Base-by-base conservation (phyloP, 768 basidiomycete genomes). In the Brasilioporus rufonigricans region DNA sequence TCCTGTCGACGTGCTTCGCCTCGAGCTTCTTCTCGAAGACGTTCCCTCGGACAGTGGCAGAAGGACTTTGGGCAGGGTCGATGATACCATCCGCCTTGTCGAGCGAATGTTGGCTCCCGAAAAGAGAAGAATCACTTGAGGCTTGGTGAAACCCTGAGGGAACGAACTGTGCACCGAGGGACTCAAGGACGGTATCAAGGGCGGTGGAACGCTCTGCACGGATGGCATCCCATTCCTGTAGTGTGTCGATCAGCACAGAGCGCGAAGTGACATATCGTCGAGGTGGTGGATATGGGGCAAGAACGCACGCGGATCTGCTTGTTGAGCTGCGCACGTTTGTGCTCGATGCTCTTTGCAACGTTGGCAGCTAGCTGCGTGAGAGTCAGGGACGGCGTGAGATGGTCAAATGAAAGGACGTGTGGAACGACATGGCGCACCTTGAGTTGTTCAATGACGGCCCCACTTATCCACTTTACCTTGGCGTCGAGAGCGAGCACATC, bases 401-500 rank as follows among this genome's bases (percentile, higher is more conserved):
- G n/a, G 13, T 14, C n/a, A 2, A 16, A 16, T 27, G 8, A 35
- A 13, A 12, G 8, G 0, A 18, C 2, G 9, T 29, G 27, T 23
- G 0, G 1, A 3, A 31, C 32, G 36, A 21, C 1, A n/a, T 1
- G 24, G 35, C 75, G 38, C 55, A 87, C 91, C 77, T 84, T 84
- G 44, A 93, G 77, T 64, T 92, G 91, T 59, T 91, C 87, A 16
- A 83, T 66, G 23, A 91, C 83, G 16, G 86, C 87, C 29, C 86
- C 81, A 29, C 79, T 81, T 49, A 89, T 77, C 91, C 89, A 93
- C 49, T 80, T 78, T 9, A 91, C 84, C 70, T 86, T 89, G 29
- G 91, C 89, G 64, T 91, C 89, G 19, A 91, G 76, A 0, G 85
- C 86, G 7, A 93, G 77, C 4, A 91, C 81, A 63, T 91, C 87